Base-by-base conservation (phyloP, 2,329 filamentous ascomycete genomes). In the Diplodia corticola region DNA sequence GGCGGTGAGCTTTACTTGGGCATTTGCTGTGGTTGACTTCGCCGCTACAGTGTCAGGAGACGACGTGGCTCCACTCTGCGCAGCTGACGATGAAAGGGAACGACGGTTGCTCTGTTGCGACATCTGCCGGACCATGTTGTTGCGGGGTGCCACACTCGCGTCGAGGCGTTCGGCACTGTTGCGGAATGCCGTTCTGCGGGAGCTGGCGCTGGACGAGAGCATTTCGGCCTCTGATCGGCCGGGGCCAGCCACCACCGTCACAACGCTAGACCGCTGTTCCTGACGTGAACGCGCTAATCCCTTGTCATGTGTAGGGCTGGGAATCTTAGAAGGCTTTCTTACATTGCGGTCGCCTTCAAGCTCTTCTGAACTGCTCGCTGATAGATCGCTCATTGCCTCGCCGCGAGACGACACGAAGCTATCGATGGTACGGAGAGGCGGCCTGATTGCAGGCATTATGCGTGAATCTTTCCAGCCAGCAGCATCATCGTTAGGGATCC, bases 121-220 rank as follows among this genome's bases (percentile, higher is more conserved):
- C 46, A 26, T 63, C 30, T 44, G 48, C 57, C n/a, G 40, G 28
- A 35, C 5, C 22, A 49, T n/a, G 17, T 12, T 40, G 46, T 13
- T 35, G 20, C 7, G 5, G n/a, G 20, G 24, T 10, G 20, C 33
- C 6, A 33, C 53, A n/a, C 6, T 35, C 17, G 57, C 40, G 17
- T 65, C 64, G 20, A 65, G 24, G 13, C 33, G 54, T 9, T 65
- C 64, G 13, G 33, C 22, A 35, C 64, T 65, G 30, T 44, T 50
- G 40, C 64, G 53, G 28, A 59, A 59, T 15, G 54, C 64, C 6
- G 64, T 65, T 33, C 53, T 57, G 40, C 54, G 44, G 35, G 53
- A 65, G 35, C 64, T 53, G 46, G 46, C 46, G 60, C 64, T 65
- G 33, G 64, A 65, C 30, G 64, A 65, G 46, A 65, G 63, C 37